Evolutionary conservation across 495 filamentous ascomycete genomes (phyloP).

Genomic region (Penicillium antarcticum): DNA sequence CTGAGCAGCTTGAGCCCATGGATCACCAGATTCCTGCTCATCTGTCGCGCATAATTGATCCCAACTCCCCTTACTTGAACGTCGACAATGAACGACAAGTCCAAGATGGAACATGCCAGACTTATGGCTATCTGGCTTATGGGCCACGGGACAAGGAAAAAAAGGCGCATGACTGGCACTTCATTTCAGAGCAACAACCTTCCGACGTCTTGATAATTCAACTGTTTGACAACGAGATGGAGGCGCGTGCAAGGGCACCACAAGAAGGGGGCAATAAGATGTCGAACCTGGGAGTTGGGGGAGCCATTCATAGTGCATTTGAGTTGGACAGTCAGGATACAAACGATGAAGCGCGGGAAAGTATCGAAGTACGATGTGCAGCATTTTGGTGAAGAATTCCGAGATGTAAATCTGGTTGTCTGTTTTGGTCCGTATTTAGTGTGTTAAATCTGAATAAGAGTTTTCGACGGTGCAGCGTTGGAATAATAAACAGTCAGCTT

Average conservation of each 20-base stretch:
- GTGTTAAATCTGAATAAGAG: no score
- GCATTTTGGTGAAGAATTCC: no score
- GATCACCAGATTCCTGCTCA: neutral
- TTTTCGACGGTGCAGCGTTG: no score
- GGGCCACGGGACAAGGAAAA: neutral
- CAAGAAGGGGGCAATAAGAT: neutral
- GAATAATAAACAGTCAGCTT: no score
- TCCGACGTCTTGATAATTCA: neutral
- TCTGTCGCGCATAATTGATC: no score
- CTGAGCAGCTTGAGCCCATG: neutral
- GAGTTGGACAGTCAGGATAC: neutral
- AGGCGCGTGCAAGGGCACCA: neutral
- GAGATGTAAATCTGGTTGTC: no score
- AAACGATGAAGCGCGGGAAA: neutral
- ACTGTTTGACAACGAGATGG: slow-evolving; percentile 3
- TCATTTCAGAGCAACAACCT: neutral
- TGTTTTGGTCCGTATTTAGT: no score
- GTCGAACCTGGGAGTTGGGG: neutral
- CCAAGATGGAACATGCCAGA: neutral
- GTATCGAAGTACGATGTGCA: no score
- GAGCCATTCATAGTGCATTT: neutral
- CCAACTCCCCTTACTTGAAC: no score
- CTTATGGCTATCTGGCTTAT: neutral
- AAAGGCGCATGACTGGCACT: slow-evolving; percentile 3
- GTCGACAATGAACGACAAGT: no score